Evolutionary conservation across 768 basidiomycete species (phyloP).

Genomic region (Termitomyces sp.): DNA sequence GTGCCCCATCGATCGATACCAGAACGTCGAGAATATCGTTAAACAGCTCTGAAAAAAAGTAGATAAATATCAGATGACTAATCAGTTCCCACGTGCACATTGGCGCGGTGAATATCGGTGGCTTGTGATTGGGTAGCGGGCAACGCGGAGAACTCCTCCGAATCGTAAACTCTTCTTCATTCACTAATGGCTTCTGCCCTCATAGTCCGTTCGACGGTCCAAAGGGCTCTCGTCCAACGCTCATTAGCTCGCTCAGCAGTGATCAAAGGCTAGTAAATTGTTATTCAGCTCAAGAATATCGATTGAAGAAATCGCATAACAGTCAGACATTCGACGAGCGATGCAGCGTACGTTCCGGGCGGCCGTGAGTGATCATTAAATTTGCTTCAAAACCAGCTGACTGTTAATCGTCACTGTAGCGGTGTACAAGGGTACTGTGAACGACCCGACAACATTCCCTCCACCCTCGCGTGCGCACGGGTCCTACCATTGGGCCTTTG

Average conservation of each 20-base stretch:
- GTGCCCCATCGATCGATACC: too few species aligned
- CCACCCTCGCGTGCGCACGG: conserved; percentile 76
- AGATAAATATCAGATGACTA: conserved; percentile 3
- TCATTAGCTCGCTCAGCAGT: conserved; percentile 29
- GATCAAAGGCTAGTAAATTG: conserved; percentile 32
- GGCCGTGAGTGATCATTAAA: conserved; percentile 47
- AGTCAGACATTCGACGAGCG: conserved; percentile 36
- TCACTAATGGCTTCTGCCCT: conserved; percentile 45
- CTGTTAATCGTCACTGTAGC: conserved; percentile 35
- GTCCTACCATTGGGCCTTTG: conserved; percentile 91
- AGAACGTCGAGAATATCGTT: not conserved
- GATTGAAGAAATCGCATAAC: conserved; percentile 11
- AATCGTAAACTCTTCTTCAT: conserved; percentile 5
- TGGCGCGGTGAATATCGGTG: conserved; percentile 8
- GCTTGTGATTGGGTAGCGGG: conserved; percentile 12
- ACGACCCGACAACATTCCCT: conserved; percentile 92
- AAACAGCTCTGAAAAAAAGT: not conserved
- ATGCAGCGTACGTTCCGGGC: conserved; percentile 53
- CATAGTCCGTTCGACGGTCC: conserved; percentile 42
- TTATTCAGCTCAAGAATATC: not conserved
- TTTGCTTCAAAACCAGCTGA: not conserved
- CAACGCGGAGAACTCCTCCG: conserved; percentile 3
- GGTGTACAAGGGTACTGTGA: conserved; percentile 86
- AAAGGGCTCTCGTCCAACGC: conserved; percentile 37
- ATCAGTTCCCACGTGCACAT: conserved; percentile 10